Conservation (phyloP, 2,329 filamentous ascomycete genomes). For the Graphium sp. region DNA sequence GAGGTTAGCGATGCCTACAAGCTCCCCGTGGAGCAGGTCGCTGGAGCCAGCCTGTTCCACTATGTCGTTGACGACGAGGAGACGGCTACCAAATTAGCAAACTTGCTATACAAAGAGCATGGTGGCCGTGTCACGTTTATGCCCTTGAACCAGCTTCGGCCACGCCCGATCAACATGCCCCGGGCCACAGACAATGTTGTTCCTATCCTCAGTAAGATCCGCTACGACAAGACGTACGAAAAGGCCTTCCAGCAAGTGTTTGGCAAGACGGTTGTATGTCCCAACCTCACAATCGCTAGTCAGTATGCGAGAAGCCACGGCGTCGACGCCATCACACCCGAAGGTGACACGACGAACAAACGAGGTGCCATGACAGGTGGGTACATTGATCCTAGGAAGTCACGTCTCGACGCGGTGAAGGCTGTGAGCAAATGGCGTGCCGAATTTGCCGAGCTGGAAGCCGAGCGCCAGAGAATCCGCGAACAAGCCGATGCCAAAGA, state of each 20-base stretch:
- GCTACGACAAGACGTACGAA: conserved; percentile 61
- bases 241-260: conserved; percentile 90
- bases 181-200: conserved; percentile 77
- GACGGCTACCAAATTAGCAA: conserved; percentile 68
- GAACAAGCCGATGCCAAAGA: conserved; percentile 61
- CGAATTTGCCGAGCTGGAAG: conserved; percentile 52
- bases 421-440: conserved; percentile 58
- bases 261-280: conserved; percentile 86
- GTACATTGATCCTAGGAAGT: conserved; percentile 74
- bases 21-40: conserved; percentile 81
- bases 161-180: conserved; percentile 58
- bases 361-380: conserved; percentile 91
- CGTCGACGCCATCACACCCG: conserved; percentile 82
- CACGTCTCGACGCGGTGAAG: conserved; percentile 72
- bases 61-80: conserved; percentile 88
- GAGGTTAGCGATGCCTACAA: conserved; percentile 73
- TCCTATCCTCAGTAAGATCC: conserved; percentile 70
- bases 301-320: conserved; percentile 88
- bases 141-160: conserved; percentile 68
- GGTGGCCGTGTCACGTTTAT: conserved; percentile 88
- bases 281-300: conserved; percentile 69
- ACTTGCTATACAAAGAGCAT: conserved; percentile 61
- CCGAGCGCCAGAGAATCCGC: conserved; percentile 48
- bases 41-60: conserved; percentile 84
- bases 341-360: conserved; percentile 90